Conservation (phyloP, 345 rosid species). For the Populus deltoides region DNA sequence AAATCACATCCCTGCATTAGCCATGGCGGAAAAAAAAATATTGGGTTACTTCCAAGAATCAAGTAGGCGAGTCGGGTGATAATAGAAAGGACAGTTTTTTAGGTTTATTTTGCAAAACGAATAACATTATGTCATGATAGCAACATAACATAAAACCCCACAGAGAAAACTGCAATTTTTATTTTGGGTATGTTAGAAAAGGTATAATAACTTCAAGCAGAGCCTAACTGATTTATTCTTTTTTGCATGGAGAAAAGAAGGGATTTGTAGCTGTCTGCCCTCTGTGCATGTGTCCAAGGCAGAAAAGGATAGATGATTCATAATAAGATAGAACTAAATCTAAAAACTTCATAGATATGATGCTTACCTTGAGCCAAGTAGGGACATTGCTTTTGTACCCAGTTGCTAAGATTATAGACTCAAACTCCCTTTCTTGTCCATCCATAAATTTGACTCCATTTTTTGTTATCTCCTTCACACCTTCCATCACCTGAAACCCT, state of each 20-base stretch:
- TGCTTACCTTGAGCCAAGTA: slow-evolving; percentile 79
- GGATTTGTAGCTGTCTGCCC: slow-evolving; percentile 33
- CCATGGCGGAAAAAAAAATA: not conserved
- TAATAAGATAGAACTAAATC: slow-evolving; percentile 40
- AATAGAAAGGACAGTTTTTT: not conserved
- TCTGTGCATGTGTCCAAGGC: slow-evolving; percentile 33
- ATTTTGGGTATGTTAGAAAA: not conserved
- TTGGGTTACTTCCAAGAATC: not conserved
- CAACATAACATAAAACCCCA: slow-evolving; percentile 10
- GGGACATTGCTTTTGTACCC: slow-evolving; percentile 93
- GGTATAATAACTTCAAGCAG: slow-evolving; percentile 21
- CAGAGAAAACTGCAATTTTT: not conserved
- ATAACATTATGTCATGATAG: slow-evolving; percentile 14
- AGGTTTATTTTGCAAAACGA: slow-evolving; percentile 11
- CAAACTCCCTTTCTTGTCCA: slow-evolving; percentile 71
- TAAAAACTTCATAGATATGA: not conserved
- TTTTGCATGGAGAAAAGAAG: slow-evolving; percentile 41
- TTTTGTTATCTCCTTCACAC: slow-evolving; percentile 68
- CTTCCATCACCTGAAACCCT: slow-evolving; percentile 52
- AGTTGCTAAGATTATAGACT: slow-evolving; percentile 80
- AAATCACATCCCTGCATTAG: slow-evolving; percentile 47
- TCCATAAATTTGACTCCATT: slow-evolving; percentile 70
- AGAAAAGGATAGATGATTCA: slow-evolving; percentile 46
- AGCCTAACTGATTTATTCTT: slow-evolving; percentile 26
- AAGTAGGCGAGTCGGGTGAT: not conserved